Base-by-base conservation (phyloP, 1,139 yeast species). In the Scheffersomyces segobiensis region DNA sequence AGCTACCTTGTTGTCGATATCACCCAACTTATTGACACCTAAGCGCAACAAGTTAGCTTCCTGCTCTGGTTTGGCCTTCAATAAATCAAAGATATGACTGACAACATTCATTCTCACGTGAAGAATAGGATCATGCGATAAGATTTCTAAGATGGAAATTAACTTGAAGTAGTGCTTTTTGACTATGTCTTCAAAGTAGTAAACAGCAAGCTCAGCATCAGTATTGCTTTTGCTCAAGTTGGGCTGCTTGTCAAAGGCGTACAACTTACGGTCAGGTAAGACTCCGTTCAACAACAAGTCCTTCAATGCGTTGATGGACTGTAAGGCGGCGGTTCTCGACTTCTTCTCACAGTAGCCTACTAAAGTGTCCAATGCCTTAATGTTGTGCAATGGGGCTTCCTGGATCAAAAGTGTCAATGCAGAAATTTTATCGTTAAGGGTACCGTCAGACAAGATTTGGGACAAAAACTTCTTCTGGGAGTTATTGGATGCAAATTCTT, bases 21-120 rank as follows among this genome's bases (percentile, higher is more conserved):
- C 99, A 76, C 99, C 99, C 54, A 95, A 81, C 72, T 95, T 95
- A 73, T 96, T 95, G 54, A 93, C 96, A 55, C 97, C 97, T 59
- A 96, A 80, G 66, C 95, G 84, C 67, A 95, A 80, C 64, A 96
- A 79, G 71, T 96, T 95, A 55, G 89, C 96, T 75, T 95, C 99
- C 77, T 96, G 99, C 76, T 95, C 99, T 3, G 99, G 98, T 71
- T 93, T 95, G 18, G 89, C 82, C 64, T 86, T 87, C 60, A 95
- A 78, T 52, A 95, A 80, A 61, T 91, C 97, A 65, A 93, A 90
- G 51, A 93, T 83, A 69, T 91, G 95, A 53, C 84, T 79, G 49
- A 93, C 83, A 49, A 91, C 87, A 62, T 86, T 91, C 81, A 89
- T 83, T 71, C 97, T 86, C 51, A 95, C 97, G 69, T 91, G 96